These are phyloP conservation scores for Medicago ruthenica DNA, from an alignment of 306 rosid genomes.

Conservation along the genomic window DNA sequence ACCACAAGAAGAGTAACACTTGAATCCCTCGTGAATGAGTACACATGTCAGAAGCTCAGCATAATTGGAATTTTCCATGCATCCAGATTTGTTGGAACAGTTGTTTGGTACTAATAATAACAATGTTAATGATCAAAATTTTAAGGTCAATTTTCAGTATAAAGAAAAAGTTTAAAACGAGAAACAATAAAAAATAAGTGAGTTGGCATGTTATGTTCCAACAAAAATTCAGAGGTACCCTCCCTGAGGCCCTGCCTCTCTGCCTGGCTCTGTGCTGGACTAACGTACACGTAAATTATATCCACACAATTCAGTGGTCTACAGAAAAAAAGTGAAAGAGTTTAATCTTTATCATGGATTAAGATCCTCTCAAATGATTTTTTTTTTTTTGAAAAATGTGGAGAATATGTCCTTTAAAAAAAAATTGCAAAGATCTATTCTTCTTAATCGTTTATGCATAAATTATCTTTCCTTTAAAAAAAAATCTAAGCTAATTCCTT, in stretches of 20 bases:
- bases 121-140: neutral
- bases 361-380: too few species aligned
- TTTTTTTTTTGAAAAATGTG: too few species aligned
- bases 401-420: too few species aligned
- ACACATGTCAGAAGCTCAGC: slow-evolving; percentile 52
- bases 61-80: slow-evolving; percentile 30
- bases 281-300: neutral
- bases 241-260: neutral
- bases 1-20: slow-evolving; percentile 15
- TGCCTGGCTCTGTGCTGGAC: neutral
- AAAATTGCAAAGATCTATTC: too few species aligned
- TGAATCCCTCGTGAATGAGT: slow-evolving; percentile 13
- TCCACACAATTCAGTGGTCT: neutral
- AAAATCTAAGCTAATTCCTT: too few species aligned
- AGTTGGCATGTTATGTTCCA: neutral
- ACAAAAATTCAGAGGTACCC: neutral
- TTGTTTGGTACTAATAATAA: neutral
- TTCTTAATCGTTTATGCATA: too few species aligned
- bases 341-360: neutral
- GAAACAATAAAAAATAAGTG: neutral
- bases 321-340: neutral
- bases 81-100: slow-evolving; percentile 25
- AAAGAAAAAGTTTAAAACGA: neutral
- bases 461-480: too few species aligned
- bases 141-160: neutral